Base-by-base conservation (phyloP, 2,329 filamentous ascomycete species). In the Elsinoe necatrix region DNA sequence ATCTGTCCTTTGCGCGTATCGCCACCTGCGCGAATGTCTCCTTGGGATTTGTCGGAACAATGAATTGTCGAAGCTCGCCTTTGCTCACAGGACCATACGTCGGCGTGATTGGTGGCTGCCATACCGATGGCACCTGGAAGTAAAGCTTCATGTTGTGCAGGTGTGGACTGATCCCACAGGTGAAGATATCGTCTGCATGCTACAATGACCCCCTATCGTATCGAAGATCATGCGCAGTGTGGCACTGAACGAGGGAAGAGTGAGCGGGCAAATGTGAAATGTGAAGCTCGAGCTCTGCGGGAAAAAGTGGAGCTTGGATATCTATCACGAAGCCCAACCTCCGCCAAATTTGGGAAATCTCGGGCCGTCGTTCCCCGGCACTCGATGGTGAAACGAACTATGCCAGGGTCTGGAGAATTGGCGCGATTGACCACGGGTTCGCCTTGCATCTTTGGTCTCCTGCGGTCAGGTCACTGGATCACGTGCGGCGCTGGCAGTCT, bases 21-120 rank as follows among this genome's bases (percentile, higher is more conserved):
- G 67, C 70, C 1, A 71, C 66, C 9, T 62, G 55, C 55, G 63
- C 62, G 55, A 71, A 66, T 0, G 64, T 68, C 16, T 67, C 58
- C n/a, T 68, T 60, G 2, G 59, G 52, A 39, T 63, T 60, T 18
- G 68, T 65, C 4, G 66, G 65, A 39, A 69, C 57, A 29, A 65
- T 63, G 54, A 70, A 68, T 12, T 31, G 27, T 7, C 29, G 39
- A 20, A 29, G 7, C 37, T 45, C 29, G 11, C 18, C 23, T 16
- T 21, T 27, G 16, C 2, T 11, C 3, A 45, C 2, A 9, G 2
- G 5, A 11, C 29, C 37, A 23, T 34, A 35, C n/a, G 23, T 11
- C 14, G 39, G 39, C 3, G 27, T 29, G 20, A 45, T 5, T 31
- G 52, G 16, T 21, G 54, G 54, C 16, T 3, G 21, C 11, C 16